Percentiles rank a stretch among this genome's conserved stretches.
Evolutionary conservation across 768 basidiomycete genomes (phyloP).

Genomic region (Leucosporidium yakuticum): DNA sequence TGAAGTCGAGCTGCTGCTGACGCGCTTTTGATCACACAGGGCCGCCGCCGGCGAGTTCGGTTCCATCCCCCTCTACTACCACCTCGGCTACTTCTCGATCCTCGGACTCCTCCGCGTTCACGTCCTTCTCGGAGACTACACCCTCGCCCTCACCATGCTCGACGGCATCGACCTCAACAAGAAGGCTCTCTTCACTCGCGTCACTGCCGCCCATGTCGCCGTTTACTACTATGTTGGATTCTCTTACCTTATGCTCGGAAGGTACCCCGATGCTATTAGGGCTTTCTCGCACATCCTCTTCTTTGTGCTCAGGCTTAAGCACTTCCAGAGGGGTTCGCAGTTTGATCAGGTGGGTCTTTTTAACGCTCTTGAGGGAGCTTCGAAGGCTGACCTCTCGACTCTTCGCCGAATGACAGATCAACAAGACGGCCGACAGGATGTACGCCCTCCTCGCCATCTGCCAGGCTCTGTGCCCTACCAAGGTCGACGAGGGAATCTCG

Average conservation of each 20-base stretch:
- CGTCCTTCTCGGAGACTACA: slow-evolving; percentile 90
- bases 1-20: background rate
- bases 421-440: slow-evolving; percentile 96
- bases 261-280: slow-evolving; percentile 92
- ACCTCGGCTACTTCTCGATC: slow-evolving; percentile 94
- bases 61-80: slow-evolving; percentile 77
- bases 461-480: slow-evolving; percentile 77
- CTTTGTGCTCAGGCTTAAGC: slow-evolving; percentile 92
- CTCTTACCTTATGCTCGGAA: slow-evolving; percentile 89
- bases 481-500: slow-evolving; percentile 76
- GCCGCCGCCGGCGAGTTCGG: slow-evolving; percentile 90
- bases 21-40: slow-evolving; percentile 44
- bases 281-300: slow-evolving; percentile 71
- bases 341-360: slow-evolving; percentile 69
- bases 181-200: slow-evolving; percentile 55
- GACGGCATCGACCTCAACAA: slow-evolving; percentile 87
- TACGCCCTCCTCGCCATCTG: slow-evolving; percentile 92
- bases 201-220: slow-evolving; percentile 93
- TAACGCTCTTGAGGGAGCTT: background rate
- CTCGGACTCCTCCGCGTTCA: slow-evolving; percentile 93
- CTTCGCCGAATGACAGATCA: slow-evolving; percentile 59
- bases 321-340: slow-evolving; percentile 96
- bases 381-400: background rate
- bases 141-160: slow-evolving; percentile 88
- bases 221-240: slow-evolving; percentile 94